A percentile compares a stretch with the other conserved stretches of the same genome.
These are phyloP conservation scores for Russula abietina DNA, from an alignment of 768 basidiomycete species.

Conservation along the genomic window DNA sequence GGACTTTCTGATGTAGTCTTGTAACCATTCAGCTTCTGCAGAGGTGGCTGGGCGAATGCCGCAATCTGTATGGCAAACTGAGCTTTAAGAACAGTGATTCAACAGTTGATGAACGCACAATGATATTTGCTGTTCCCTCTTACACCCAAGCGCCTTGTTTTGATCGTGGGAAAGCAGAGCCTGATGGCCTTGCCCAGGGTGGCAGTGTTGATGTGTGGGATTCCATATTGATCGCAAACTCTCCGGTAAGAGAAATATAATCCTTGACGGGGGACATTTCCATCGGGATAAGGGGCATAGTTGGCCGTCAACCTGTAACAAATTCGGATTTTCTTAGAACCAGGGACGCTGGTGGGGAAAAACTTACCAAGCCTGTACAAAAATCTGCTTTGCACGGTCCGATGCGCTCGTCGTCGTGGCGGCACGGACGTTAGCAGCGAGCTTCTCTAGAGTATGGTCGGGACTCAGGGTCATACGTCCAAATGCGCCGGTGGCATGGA, in stretches of 20 bases:
- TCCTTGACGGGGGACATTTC: slow-evolving; percentile 89
- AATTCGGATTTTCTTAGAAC: slow-evolving; percentile 2
- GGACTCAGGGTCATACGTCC: slow-evolving; percentile 69
- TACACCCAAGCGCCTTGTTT: slow-evolving; percentile 87
- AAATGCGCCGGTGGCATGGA: slow-evolving; percentile 68
- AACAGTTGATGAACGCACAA: slow-evolving; percentile 50
- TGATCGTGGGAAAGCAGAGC: slow-evolving; percentile 90
- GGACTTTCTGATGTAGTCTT: slow-evolving; percentile 89
- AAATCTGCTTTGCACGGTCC: slow-evolving; percentile 87
- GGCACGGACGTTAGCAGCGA: slow-evolving; percentile 79
- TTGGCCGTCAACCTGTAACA: slow-evolving; percentile 71
- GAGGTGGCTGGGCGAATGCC: slow-evolving; percentile 89
- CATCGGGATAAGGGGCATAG: slow-evolving; percentile 87
- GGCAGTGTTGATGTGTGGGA: slow-evolving; percentile 93
- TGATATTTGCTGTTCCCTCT: slow-evolving; percentile 96
- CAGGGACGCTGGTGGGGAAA: slow-evolving; percentile 23
- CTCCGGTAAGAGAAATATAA: slow-evolving; percentile 90
- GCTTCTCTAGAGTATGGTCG: slow-evolving; percentile 77
- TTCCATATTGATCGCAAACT: slow-evolving; percentile 87
- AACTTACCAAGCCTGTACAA: slow-evolving; percentile 84
- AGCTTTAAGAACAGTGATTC: slow-evolving; percentile 19
- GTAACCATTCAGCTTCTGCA: slow-evolving; percentile 86
- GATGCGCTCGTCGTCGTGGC: slow-evolving; percentile 89
- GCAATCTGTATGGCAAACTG: slow-evolving; percentile 55
- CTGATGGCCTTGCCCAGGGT: slow-evolving; percentile 93